Evolutionary conservation across 2,329 filamentous ascomycete species (phyloP), one percentile per base, ranked within the genome.

Genomic region (Colletotrichum sp.): DNA sequence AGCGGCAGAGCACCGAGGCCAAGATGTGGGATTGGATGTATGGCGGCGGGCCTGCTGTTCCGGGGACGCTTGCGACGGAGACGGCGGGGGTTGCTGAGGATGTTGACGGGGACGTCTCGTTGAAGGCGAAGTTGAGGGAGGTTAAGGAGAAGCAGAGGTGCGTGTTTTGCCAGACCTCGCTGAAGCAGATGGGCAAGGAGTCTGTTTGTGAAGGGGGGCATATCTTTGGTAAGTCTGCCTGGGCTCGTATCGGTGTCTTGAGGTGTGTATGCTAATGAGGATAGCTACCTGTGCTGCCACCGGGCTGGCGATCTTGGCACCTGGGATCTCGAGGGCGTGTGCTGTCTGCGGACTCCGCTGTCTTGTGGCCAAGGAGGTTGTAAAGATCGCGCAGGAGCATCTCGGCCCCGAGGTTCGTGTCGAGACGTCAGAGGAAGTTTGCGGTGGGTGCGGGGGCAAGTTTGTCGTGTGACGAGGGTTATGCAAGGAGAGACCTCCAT

Each of bases 21-120:
- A 83, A 84, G 48, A 84, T 89, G 60, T 92, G 90, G 87, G 88
- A 92, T 76, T 91, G 88, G 86, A 90, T 92, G 87, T 92, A 92
- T 78, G 90, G 89, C 21, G 83, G 83, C n/a, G 89, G 88, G 0
- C 83, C 85, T 0, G 83, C 85, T 3, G 87, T 91, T 4, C 83
- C 86, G 0, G 88, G 87, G 6, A 83, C 78, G 8, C 74, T 79
- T 28, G 78, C 80, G 57, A 77, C 66, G 38, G 78, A 63, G n/a
- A 76, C 65, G 32, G 77, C 13, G 4, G 58, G 58, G n/a, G 58
- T 24, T 64, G 72, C 28, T 1, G 16, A 48, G 24, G 67, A 71
- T 16, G 71, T 9, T 4, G 77, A 76, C 3, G 66, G 70, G 6
- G 67, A 69, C 7, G 68, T 78, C 3, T 76, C 80, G 1, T 65